phyloP scores from a whole-genome alignment of 164 flowering plant genomes.

The Aristolochia fimbriata region DNA sequence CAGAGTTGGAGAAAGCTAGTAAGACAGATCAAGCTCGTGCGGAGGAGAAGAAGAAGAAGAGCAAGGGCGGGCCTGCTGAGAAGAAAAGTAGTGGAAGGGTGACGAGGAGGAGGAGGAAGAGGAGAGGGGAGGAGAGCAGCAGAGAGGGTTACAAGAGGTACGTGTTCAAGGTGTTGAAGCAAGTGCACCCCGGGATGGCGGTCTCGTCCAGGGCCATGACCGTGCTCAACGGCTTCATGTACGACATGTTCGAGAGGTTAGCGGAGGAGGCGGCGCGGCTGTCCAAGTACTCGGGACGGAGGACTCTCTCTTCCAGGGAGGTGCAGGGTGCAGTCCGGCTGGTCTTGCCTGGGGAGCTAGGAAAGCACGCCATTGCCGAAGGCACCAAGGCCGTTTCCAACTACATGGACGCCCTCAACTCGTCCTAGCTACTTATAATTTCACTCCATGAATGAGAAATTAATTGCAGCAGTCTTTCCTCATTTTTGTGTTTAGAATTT shows the following conservation, averaged over 20 bases:
- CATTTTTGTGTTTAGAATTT: too few species aligned
- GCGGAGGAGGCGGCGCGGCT: constrained; percentile 52
- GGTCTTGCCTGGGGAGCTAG: constrained; percentile 78
- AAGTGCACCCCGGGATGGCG: constrained; percentile 67
- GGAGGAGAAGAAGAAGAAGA: neutral
- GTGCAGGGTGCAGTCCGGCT: constrained; percentile 64
- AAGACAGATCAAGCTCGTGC: neutral
- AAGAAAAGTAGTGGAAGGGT: neutral
- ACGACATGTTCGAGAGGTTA: constrained; percentile 76
- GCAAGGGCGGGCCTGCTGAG: neutral
- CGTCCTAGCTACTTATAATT: too few species aligned
- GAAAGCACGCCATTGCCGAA: constrained; percentile 73
- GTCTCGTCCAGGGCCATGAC: constrained; percentile 57
- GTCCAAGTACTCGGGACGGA: constrained; percentile 23
- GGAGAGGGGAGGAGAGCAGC: neutral
- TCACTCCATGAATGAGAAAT: too few species aligned
- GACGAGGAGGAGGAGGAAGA: constrained; percentile 1
- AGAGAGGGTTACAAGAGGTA: constrained; percentile 38
- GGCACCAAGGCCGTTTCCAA: constrained; percentile 61
- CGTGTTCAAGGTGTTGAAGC: constrained; percentile 62
- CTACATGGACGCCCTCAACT: neutral
- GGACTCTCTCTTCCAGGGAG: constrained; percentile 65
- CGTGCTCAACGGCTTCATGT: constrained; percentile 51
- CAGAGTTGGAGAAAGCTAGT: neutral
- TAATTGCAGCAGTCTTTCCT: too few species aligned